Percentiles rank a stretch among this genome's conserved stretches.
These are phyloP conservation scores for Huntiella abstrusa DNA, from an alignment of 2,329 filamentous ascomycete species.

Conservation along the genomic window DNA sequence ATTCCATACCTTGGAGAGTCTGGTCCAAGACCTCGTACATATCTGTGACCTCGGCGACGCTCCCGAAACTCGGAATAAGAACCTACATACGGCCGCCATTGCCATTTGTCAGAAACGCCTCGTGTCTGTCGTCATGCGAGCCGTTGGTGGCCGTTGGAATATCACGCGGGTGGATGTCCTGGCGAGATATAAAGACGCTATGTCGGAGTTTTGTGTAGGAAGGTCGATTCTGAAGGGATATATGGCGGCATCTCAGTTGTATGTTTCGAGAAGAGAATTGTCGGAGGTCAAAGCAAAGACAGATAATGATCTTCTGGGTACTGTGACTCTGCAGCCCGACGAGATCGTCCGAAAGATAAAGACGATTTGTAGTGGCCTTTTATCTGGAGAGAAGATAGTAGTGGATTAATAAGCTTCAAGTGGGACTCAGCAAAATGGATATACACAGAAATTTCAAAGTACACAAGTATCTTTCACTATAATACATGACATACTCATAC, in stretches of 20 bases:
- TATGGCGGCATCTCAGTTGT: not conserved
- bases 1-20: not conserved
- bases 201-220: constrained; percentile 3
- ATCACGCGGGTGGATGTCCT: not conserved
- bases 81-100: not conserved
- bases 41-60: not conserved
- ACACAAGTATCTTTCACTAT: not conserved
- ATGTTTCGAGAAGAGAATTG: not conserved
- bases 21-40: not conserved
- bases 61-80: not conserved
- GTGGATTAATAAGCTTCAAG: not conserved
- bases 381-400: not conserved
- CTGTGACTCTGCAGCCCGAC: not conserved
- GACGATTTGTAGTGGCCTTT: not conserved
- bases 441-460: no score
- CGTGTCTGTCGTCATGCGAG: not conserved
- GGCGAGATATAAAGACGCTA: constrained; percentile 1
- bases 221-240: not conserved
- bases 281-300: not conserved
- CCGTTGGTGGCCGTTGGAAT: not conserved
- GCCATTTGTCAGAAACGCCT: constrained; percentile 1
- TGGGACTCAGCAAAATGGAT: not conserved
- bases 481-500: not conserved
- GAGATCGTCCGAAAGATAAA: not conserved
- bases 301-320: constrained; percentile 2